Base-by-base conservation (phyloP, 768 basidiomycete genomes). In the Phlegmacium glaucopus region DNA sequence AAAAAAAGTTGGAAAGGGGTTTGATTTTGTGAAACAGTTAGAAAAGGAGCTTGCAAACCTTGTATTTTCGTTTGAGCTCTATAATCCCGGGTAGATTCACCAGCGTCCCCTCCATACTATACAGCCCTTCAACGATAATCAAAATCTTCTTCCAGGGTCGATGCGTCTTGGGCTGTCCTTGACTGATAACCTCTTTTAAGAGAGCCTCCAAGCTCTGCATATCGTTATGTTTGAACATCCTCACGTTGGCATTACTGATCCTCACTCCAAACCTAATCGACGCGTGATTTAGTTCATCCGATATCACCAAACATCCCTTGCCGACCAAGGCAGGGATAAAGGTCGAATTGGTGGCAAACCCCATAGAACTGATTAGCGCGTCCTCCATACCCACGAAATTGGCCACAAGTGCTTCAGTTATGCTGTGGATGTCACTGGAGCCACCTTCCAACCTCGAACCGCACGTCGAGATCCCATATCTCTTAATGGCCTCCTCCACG, bases 131-230 rank as follows among this genome's bases (percentile, higher is more conserved):
- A 10, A 98, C 92, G 45, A 96, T 81, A 37, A 99, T 54, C 32
- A 99, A 66, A 51, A 99, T 98, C 74, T 95, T 97, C 75, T 95
- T 96, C 96, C 96, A 98, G 10, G 95, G 95, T n/a, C 96, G 71
- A 60, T 98, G 96, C 0, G 94, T 96, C 71, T 94, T 87, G 4
- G 95, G 94, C 63, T 98, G 95, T 12, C 96, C 96, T 66, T 99
- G 96, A 58, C 88, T 91, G 69, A 99, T 94, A 18, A 83, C 85
- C 67, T 99, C 96, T 36, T 84, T 76, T 60, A 99, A 70, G 10
- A 98, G 61, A 6, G 70, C 63, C 67, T 98, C 95, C 45, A 99
- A 70, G 41, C 74, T 82, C 34, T 73, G 65, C 87, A 97, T 90
- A 65, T 98, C 83, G 61, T 99, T 98, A 64, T 99, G 96, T 76